These are phyloP conservation scores for Royoungia palumana DNA, from an alignment of 768 basidiomycete genomes.

Conservation along the genomic window DNA sequence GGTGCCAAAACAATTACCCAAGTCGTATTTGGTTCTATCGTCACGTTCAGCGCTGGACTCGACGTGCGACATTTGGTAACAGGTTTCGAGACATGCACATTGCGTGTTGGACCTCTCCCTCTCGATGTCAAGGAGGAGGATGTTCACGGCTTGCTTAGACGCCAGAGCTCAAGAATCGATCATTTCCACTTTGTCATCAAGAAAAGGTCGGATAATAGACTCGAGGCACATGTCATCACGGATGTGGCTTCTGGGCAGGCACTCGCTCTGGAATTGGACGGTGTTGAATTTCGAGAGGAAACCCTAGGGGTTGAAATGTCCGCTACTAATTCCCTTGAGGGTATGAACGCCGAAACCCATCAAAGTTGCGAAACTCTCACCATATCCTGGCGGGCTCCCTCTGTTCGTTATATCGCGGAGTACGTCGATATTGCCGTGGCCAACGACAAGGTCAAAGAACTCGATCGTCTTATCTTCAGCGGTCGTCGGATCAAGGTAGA, in stretches of 20 bases:
- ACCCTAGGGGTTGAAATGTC: slow-evolving; percentile 41
- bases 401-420: slow-evolving; percentile 42
- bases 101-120: slow-evolving; percentile 48
- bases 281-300: slow-evolving; percentile 45
- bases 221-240: slow-evolving; percentile 44
- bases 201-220: slow-evolving; percentile 23
- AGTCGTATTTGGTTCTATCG: slow-evolving; percentile 45
- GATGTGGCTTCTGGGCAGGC: slow-evolving; percentile 39
- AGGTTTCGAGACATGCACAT: slow-evolving; percentile 51
- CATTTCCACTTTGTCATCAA: slow-evolving; percentile 36
- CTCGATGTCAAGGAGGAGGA: slow-evolving; percentile 37
- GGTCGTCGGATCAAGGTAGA: slow-evolving; percentile 47
- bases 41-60: slow-evolving; percentile 49
- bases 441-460: slow-evolving; percentile 29
- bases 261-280: slow-evolving; percentile 45
- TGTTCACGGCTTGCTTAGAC: slow-evolving; percentile 40
- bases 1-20: slow-evolving; percentile 41
- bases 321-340: slow-evolving; percentile 36
- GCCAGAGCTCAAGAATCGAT: slow-evolving; percentile 39
- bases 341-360: slow-evolving; percentile 38
- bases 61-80: slow-evolving; percentile 42
- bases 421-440: slow-evolving; percentile 32
- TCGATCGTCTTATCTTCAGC: slow-evolving; percentile 35
- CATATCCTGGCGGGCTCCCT: slow-evolving; percentile 52
- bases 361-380: slow-evolving; percentile 40